A percentile compares a stretch with the other conserved stretches of the same genome.
phyloP scores from a whole-genome alignment of 345 rosid species.

The Gossypium raimondii region DNA sequence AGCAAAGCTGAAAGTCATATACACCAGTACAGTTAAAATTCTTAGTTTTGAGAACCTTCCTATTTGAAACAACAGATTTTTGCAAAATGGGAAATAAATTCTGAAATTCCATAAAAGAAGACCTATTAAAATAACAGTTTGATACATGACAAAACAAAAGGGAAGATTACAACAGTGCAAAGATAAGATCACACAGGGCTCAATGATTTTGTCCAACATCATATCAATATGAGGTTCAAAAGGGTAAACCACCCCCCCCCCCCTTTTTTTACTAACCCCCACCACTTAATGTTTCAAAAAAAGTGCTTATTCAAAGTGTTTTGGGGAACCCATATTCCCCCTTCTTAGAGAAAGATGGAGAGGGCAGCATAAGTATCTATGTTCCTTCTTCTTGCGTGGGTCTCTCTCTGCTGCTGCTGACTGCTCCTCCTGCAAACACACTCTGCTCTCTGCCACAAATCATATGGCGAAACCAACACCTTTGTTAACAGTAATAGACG shows the following conservation, averaged over 20 bases:
- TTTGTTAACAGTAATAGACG: neutral
- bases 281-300: conserved; percentile 20
- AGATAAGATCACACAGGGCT: conserved; percentile 24
- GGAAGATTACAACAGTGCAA: conserved; percentile 13
- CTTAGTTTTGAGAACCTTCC: neutral
- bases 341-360: neutral
- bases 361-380: neutral
- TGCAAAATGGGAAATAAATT: conserved; percentile 13
- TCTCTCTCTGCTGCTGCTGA: neutral
- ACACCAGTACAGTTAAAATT: neutral
- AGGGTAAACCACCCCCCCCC: neutral
- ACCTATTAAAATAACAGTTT: neutral
- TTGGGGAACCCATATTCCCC: neutral
- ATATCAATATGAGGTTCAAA: conserved; percentile 24
- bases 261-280: conserved; percentile 1
- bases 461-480: conserved; percentile 10
- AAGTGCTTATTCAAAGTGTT: conserved; percentile 31
- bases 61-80: neutral
- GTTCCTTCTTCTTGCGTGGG: neutral
- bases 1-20: neutral
- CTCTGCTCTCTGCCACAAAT: neutral
- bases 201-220: conserved; percentile 36
- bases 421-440: neutral
- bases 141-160: neutral
- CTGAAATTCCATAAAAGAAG: neutral